Evolutionary conservation across 257 asterid genomes (phyloP).

Genomic region (Ajuga chamaepitys): DNA sequence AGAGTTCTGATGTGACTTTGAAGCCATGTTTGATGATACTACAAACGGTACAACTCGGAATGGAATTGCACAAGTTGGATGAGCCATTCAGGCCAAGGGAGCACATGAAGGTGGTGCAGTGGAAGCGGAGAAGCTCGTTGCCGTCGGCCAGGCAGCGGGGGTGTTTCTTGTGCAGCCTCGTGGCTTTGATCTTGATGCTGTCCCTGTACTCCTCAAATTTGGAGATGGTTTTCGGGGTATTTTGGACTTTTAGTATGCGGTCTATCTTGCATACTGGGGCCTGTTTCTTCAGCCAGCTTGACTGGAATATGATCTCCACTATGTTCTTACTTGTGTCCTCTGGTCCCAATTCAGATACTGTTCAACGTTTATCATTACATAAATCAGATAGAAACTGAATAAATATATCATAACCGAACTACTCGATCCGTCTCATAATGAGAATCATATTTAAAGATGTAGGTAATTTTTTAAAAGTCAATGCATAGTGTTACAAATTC

Average conservation of each 20-base stretch:
- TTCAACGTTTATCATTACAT: background rate
- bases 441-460: too few species aligned
- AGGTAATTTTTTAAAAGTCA: too few species aligned
- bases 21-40: conserved; percentile 63
- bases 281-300: conserved; percentile 81
- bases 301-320: conserved; percentile 89
- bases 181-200: conserved; percentile 62
- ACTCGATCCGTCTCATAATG: too few species aligned
- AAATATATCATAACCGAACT: too few species aligned
- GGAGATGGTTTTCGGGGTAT: conserved; percentile 64
- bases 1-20: conserved; percentile 32
- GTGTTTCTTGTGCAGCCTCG: conserved; percentile 59
- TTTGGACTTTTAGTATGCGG: conserved; percentile 69
- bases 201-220: conserved; percentile 84
- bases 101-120: conserved; percentile 70
- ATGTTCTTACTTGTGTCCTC: conserved; percentile 94
- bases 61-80: conserved; percentile 68
- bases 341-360: conserved; percentile 73
- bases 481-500: too few species aligned
- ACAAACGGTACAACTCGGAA: conserved; percentile 53
- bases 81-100: conserved; percentile 81
- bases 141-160: conserved; percentile 94
- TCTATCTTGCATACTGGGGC: conserved; percentile 76
- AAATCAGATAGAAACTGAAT: conserved; percentile 1
- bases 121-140: conserved; percentile 81